phyloP scores from a whole-genome alignment of 495 filamentous ascomycete genomes.

The Aspergillus nanangensis region DNA sequence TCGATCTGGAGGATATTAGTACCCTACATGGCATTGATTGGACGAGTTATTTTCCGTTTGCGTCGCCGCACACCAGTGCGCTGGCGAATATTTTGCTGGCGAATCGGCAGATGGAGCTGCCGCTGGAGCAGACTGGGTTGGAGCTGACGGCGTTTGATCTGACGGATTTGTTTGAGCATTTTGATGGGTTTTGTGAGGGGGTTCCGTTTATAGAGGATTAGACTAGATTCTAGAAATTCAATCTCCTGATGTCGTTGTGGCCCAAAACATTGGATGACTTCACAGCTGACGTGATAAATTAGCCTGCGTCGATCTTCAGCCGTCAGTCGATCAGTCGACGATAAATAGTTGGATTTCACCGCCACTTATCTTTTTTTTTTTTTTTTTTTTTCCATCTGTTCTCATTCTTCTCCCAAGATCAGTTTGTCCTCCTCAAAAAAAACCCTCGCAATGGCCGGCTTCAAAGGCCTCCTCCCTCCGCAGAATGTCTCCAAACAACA shows the following conservation, averaged over 20 bases:
- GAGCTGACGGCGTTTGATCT: conserved; percentile 1
- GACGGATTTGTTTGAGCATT: conserved; percentile 1
- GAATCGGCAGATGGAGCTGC: conserved; percentile 2
- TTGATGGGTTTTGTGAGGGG: background rate
- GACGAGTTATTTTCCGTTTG: conserved; percentile 25
- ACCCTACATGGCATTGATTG: conserved; percentile 19
- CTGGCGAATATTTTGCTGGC: conserved; percentile 13
- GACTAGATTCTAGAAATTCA: background rate
- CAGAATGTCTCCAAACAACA: background rate
- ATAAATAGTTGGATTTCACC: background rate
- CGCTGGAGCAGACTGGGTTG: background rate
- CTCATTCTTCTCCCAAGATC: background rate
- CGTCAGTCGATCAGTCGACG: background rate
- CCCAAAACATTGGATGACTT: too few relatives aligned
- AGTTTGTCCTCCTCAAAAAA: background rate
- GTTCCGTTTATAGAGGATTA: background rate
- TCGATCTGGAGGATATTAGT: conserved; percentile 12
- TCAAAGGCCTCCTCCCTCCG: background rate
- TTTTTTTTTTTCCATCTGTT: background rate
- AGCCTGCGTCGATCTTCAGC: background rate
- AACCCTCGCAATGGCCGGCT: background rate
- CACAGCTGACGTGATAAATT: background rate
- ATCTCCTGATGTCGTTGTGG: background rate
- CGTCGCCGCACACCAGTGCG: conserved; percentile 17
- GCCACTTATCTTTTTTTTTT: background rate